These are phyloP conservation scores for Thelephora ganbajun DNA, from an alignment of 768 basidiomycete genomes.

Conservation along the genomic window DNA sequence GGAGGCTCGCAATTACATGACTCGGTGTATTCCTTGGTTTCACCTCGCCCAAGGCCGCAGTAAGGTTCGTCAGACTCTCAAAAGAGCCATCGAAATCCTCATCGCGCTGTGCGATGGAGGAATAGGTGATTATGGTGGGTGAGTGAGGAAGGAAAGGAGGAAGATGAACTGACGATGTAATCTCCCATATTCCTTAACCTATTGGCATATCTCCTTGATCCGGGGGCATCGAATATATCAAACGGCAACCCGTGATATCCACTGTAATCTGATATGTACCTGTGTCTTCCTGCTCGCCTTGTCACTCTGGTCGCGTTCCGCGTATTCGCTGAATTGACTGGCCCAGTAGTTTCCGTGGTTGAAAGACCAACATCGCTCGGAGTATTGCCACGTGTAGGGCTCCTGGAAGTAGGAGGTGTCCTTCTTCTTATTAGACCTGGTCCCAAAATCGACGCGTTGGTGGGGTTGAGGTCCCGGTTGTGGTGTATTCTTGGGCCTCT, in stretches of 20 bases:
- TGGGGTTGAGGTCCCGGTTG: too few relatives aligned
- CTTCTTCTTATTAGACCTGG: too few relatives aligned
- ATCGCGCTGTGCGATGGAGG: slow-evolving; percentile 38
- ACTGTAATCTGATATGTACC: not conserved
- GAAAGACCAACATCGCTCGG: too few relatives aligned
- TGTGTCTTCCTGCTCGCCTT: not conserved
- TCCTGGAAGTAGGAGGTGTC: too few relatives aligned
- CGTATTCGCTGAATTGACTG: not conserved
- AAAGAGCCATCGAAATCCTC: slow-evolving; percentile 70
- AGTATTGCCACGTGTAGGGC: too few relatives aligned
- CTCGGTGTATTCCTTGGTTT: slow-evolving; percentile 51
- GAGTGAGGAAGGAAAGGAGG: not conserved
- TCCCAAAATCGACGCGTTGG: too few relatives aligned
- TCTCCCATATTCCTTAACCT: slow-evolving; percentile 20
- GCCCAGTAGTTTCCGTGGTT: too few relatives aligned
- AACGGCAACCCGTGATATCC: not conserved
- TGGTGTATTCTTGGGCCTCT: too few relatives aligned
- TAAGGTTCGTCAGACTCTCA: slow-evolving; percentile 48
- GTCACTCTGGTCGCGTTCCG: not conserved
- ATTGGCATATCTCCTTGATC: not conserved
- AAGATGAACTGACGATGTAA: slow-evolving; percentile 32
- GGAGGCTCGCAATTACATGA: slow-evolving; percentile 42
- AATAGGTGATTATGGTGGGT: slow-evolving; percentile 5
- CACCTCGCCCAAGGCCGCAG: slow-evolving; percentile 51
- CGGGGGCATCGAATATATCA: not conserved